Conservation (phyloP, 2,329 filamentous ascomycete genomes). For the Ophiostoma quercus region DNA sequence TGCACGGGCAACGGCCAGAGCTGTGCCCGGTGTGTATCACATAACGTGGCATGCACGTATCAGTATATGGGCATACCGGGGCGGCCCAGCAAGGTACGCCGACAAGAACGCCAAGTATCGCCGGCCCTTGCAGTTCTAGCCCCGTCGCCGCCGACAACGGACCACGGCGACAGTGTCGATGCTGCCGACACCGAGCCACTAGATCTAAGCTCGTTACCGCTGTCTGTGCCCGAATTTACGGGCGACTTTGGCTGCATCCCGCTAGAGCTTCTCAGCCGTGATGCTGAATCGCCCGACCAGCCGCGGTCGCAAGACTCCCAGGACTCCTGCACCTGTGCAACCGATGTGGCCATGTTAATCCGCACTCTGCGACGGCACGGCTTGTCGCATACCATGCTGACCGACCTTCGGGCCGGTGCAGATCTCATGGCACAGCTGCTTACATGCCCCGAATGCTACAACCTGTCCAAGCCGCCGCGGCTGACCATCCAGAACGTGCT, state of each 20-base stretch:
- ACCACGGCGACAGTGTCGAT: not conserved
- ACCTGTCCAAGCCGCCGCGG: conserved; percentile 19
- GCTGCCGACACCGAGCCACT: not conserved
- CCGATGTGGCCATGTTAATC: not conserved
- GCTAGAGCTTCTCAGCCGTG: conserved; percentile 13
- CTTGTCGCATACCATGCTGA: not conserved
- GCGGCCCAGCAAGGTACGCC: conserved; percentile 18
- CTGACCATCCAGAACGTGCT: conserved; percentile 22
- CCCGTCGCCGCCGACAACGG: not conserved
- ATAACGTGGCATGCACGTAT: conserved; percentile 18
- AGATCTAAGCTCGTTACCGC: not conserved
- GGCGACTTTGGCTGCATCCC: conserved; percentile 18
- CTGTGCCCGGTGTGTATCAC: conserved; percentile 17
- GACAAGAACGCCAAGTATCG: not conserved
- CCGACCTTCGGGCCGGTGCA: conserved; percentile 18
- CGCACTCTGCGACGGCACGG: not conserved
- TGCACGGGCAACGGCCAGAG: conserved; percentile 14
- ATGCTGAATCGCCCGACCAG: not conserved
- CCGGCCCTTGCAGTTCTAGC: not conserved
- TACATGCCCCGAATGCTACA: conserved; percentile 18
- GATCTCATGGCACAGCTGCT: conserved; percentile 17
- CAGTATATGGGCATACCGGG: conserved; percentile 22
- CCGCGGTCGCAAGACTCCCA: not conserved
- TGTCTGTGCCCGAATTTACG: not conserved
- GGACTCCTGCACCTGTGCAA: not conserved